Conservation (phyloP, 768 basidiomycete species). For the Omphalotus guepiniiformis region DNA sequence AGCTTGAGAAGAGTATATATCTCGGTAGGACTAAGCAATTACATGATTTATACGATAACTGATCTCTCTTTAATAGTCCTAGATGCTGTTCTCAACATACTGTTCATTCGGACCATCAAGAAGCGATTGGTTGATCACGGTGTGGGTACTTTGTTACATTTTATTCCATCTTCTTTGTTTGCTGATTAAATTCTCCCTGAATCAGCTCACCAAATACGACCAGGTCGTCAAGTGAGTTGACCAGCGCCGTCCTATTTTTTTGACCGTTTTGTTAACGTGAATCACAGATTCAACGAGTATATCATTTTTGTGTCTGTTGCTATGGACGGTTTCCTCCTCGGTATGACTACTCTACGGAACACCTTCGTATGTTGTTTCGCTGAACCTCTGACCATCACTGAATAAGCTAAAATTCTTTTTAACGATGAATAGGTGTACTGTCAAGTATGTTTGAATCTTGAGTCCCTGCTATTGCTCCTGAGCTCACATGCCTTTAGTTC, state of each 20-base stretch:
- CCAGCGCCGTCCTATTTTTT: too few relatives aligned
- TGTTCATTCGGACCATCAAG: conserved; percentile 1
- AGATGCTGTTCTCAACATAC: background rate
- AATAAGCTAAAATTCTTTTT: too few relatives aligned
- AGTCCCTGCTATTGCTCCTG: too few relatives aligned
- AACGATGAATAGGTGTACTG: background rate
- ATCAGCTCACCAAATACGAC: background rate
- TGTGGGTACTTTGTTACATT: background rate
- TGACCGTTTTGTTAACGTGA: too few relatives aligned
- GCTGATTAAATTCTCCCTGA: too few relatives aligned
- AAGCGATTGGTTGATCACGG: background rate
- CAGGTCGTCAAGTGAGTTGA: too few relatives aligned
- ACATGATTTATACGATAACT: background rate
- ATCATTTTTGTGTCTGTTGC: background rate
- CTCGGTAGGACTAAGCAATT: background rate
- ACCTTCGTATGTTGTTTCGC: background rate
- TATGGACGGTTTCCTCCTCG: background rate
- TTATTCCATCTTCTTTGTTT: background rate
- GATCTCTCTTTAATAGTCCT: background rate
- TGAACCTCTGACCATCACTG: too few relatives aligned
- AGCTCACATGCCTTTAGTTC: too few relatives aligned
- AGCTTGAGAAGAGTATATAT: background rate
- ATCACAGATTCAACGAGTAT: background rate
- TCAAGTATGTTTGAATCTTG: too few relatives aligned
- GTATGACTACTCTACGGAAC: background rate